Conservation (phyloP, 192 early-diverging fungal genomes). For the Borealophlyctis nickersoniae region DNA sequence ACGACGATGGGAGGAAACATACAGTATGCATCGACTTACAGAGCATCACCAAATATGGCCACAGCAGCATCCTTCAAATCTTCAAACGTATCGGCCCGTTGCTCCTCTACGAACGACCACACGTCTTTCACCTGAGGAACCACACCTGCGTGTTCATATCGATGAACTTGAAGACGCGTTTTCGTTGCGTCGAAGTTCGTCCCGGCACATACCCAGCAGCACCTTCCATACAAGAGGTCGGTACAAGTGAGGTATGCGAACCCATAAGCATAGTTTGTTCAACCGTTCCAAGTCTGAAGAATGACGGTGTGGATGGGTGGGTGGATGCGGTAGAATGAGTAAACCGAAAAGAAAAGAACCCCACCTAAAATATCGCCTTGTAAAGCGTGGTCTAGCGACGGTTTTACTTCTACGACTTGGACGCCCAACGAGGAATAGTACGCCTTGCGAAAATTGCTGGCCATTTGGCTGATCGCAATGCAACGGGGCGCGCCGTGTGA, state of each 20-base stretch:
- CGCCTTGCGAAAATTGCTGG: conserved; percentile 30
- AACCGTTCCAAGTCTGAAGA: conserved; percentile 30
- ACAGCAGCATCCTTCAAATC: conserved; percentile 23
- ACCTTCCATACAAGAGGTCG: conserved; percentile 39
- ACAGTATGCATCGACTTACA: not conserved
- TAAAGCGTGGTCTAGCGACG: conserved; percentile 31
- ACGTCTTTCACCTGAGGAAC: conserved; percentile 25
- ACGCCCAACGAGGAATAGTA: conserved; percentile 45
- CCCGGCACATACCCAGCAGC: conserved; percentile 21
- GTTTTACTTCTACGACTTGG: conserved; percentile 33
- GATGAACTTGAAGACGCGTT: not conserved
- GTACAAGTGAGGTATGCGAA: conserved; percentile 38
- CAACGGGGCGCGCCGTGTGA: no score
- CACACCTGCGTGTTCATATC: conserved; percentile 9
- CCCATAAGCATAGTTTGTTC: conserved; percentile 37
- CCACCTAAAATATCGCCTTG: conserved; percentile 24
- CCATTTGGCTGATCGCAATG: no score
- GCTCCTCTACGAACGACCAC: conserved; percentile 32
- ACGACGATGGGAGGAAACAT: no score
- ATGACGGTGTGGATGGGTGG: not conserved
- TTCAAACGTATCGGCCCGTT: conserved; percentile 19
- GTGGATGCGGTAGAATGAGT: not conserved
- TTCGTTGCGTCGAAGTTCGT: not conserved
- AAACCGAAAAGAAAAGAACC: not conserved
- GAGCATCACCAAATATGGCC: conserved; percentile 8